Evolutionary conservation across 805 yeast species (phyloP).

Genomic region (Komagataella ulmi): DNA sequence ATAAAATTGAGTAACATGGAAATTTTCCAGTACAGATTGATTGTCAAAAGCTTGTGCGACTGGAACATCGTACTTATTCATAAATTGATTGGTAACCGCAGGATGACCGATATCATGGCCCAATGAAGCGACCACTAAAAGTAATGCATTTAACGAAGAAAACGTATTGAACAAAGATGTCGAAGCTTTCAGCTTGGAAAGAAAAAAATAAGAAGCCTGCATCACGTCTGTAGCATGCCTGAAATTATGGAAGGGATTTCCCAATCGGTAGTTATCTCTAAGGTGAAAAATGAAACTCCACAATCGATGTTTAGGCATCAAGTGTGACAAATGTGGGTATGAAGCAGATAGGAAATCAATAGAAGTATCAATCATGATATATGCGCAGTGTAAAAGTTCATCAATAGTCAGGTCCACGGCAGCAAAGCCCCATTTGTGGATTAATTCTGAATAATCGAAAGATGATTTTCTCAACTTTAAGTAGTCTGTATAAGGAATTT

Average conservation of each 20-base stretch:
- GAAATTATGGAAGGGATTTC: constrained; percentile 89
- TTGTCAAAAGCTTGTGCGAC: constrained; percentile 49
- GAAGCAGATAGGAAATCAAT: neutral
- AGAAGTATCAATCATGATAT: constrained; percentile 27
- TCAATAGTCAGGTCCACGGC: constrained; percentile 54
- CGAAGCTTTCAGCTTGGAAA: constrained; percentile 10
- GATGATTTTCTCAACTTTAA: constrained; percentile 10
- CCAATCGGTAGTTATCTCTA: constrained; percentile 68
- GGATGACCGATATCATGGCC: constrained; percentile 98
- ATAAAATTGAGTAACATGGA: constrained; percentile 57
- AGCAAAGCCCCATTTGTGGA: constrained; percentile 56
- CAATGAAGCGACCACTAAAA: constrained; percentile 65
- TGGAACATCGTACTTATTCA: constrained; percentile 46
- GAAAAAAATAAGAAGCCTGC: constrained; percentile 72
- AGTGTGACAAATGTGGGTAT: constrained; percentile 1
- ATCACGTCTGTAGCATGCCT: constrained; percentile 92
- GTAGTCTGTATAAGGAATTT: constrained; percentile 15
- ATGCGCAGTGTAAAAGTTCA: constrained; percentile 52
- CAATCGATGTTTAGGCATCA: constrained; percentile 25
- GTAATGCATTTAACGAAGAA: constrained; percentile 18
- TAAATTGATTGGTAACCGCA: constrained; percentile 75
- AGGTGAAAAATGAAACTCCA: constrained; percentile 50
- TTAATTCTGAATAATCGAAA: constrained; percentile 19
- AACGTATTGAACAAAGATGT: neutral
- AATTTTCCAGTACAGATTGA: constrained; percentile 68